A percentile compares a stretch with the other conserved stretches of the same genome.
These are phyloP conservation scores for Verticillium zaregamsianum DNA, from an alignment of 2,329 filamentous ascomycete species.

Conservation along the genomic window DNA sequence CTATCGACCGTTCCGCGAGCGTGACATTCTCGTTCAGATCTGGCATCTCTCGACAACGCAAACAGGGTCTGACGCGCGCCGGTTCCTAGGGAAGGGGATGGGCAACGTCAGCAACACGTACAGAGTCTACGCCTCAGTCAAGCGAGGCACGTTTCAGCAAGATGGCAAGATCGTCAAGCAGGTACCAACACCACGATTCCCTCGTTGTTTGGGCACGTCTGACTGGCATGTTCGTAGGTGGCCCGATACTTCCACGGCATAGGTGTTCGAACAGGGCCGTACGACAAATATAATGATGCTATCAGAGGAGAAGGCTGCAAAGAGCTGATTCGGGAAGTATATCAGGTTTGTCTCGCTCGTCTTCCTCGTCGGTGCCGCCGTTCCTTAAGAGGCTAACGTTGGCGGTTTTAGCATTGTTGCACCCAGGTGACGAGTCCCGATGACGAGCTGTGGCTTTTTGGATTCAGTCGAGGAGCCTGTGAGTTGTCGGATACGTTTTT, in stretches of 20 bases:
- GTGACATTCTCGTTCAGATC: background rate
- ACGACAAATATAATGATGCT: slow-evolving; percentile 15
- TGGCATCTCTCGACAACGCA: background rate
- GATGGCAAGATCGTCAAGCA: background rate
- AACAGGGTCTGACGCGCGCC: too few species aligned
- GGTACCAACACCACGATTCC: slow-evolving; percentile 1
- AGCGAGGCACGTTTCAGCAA: slow-evolving; percentile 1
- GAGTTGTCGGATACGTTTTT: background rate
- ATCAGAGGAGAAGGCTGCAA: slow-evolving; percentile 12
- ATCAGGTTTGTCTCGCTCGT: slow-evolving; percentile 10
- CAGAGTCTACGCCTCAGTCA: slow-evolving; percentile 6
- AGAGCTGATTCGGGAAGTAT: slow-evolving; percentile 16
- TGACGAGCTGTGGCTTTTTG: slow-evolving; percentile 35
- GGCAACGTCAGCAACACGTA: slow-evolving; percentile 9
- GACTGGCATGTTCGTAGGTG: background rate
- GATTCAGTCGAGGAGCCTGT: slow-evolving; percentile 33
- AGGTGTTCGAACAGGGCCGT: slow-evolving; percentile 7
- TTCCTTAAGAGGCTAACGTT: too few species aligned
- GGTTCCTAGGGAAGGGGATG: background rate
- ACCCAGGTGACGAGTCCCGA: slow-evolving; percentile 8
- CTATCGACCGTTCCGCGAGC: background rate
- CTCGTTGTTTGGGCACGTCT: too few species aligned
- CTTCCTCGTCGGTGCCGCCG: too few species aligned
- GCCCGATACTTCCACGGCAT: slow-evolving; percentile 14
- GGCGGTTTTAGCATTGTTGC: slow-evolving; percentile 4